Evolutionary conservation across 2,329 filamentous ascomycete genomes (phyloP), one percentile per base, ranked within the genome.

Genomic region (Ceratocystis albifundus): DNA sequence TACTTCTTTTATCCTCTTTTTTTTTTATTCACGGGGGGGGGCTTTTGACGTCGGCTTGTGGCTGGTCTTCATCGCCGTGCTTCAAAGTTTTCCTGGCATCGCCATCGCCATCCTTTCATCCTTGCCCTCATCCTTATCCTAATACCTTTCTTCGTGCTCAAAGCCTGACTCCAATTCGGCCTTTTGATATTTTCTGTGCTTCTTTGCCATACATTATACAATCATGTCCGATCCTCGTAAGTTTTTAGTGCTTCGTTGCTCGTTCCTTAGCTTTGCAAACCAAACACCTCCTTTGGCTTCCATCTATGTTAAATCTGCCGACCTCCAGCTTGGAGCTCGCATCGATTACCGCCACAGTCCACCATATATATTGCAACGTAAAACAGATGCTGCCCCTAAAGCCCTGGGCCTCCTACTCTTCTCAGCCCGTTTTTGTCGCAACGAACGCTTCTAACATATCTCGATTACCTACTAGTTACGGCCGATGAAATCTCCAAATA

Each of bases 401-500:
- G 8, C n/a, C 48, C 17, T n/a, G 22, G 32, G n/a, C 25, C 45
- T 45, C 45, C 62, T 17, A 25, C 44, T 20, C n/a, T 3, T 8
- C 30, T 20, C 32, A 6, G 15, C 48, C 12, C 8, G 15, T 53
- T 3, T 25, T 22, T 25, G 20, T 15, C 48, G 20, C 10, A 28
- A 25, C 8, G 20, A 28, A 25, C 48, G 3, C 61, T 30, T 48
- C 57, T 62, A 55, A 30, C 22, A 65, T 6, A 22, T 15, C 32
- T 7, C 12, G 41, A 44, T 50, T 25, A 32, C 64, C 41, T 17
- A 17, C 50, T 69, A 84, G 82, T 84, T 69, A 77, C 77, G 50
- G 65, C 75, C 65, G 77, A 80, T 64, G 82, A 85, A 71, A 76
- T 76, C 70, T 69, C 72, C 66, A 76, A 78, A 70, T 86, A 84